phyloP scores from a whole-genome alignment of 306 rosid species.

The Malus orientalis region DNA sequence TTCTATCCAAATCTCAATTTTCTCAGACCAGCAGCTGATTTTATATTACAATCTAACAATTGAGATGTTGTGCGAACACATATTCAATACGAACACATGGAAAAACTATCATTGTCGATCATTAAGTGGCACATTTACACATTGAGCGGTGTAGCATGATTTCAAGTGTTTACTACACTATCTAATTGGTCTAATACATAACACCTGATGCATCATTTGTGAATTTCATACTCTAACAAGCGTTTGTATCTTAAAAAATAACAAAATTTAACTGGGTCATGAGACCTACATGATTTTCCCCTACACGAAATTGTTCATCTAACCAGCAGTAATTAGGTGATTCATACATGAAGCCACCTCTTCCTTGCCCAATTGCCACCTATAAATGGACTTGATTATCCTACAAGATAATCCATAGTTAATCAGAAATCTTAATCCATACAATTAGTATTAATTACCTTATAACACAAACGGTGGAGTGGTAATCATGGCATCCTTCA shows the following conservation, averaged over 20 bases:
- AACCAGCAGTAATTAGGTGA: not conserved
- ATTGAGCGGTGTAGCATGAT: not conserved
- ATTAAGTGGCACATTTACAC: not conserved
- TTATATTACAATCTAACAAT: no score
- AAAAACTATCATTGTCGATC: not conserved
- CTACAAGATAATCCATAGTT: slow-evolving; percentile 8
- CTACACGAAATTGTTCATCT: not conserved
- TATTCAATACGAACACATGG: no score
- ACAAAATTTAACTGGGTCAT: not conserved
- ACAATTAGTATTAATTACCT: not conserved
- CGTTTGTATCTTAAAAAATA: no score
- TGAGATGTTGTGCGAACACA: no score
- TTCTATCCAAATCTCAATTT: not conserved
- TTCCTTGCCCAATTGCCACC: not conserved
- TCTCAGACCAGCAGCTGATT: no score
- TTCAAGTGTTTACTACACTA: not conserved
- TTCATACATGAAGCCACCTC: slow-evolving; percentile 8
- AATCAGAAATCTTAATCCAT: not conserved
- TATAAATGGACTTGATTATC: slow-evolving; percentile 1
- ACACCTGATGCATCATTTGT: no score
- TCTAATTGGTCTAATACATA: not conserved
- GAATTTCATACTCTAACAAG: not conserved
- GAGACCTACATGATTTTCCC: not conserved
- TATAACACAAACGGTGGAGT: no score
- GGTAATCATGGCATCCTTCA: slow-evolving; percentile 19